Conservation (phyloP, 1,284 basidiomycete species). For the Ganoderma leucocontextum region DNA sequence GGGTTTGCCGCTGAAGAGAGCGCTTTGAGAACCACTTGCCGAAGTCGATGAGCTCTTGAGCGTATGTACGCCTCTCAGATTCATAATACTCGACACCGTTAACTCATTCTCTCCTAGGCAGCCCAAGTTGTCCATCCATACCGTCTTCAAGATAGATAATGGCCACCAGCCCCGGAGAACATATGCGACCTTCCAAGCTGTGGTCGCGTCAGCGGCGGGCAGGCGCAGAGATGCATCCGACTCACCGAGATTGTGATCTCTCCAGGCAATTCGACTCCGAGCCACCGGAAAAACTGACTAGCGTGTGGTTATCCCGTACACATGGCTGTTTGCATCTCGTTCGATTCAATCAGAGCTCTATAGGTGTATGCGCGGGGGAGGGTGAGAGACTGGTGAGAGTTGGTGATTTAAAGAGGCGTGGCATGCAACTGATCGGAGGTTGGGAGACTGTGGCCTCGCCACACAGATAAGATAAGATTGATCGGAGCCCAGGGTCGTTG, state of each 20-base stretch:
- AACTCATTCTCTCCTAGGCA: constrained; percentile 49
- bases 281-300: too few species aligned
- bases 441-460: too few species aligned
- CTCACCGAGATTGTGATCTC: constrained; percentile 74
- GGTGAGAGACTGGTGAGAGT: too few species aligned
- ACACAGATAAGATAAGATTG: too few species aligned
- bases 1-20: constrained; percentile 83
- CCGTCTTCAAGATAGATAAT: constrained; percentile 75
- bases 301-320: too few species aligned
- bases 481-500: background rate
- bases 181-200: constrained; percentile 81
- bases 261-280: too few species aligned
- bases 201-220: too few species aligned
- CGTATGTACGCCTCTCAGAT: constrained; percentile 75
- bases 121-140: constrained; percentile 44
- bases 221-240: background rate
- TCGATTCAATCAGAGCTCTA: too few species aligned
- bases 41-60: constrained; percentile 82
- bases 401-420: too few species aligned
- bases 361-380: too few species aligned
- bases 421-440: too few species aligned
- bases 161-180: constrained; percentile 78
- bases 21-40: constrained; percentile 77
- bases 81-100: constrained; percentile 61
- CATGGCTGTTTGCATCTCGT: too few species aligned